Evolutionary conservation across 805 yeast species (phyloP).

Genomic region (Brettanomyces bruxellensis): DNA sequence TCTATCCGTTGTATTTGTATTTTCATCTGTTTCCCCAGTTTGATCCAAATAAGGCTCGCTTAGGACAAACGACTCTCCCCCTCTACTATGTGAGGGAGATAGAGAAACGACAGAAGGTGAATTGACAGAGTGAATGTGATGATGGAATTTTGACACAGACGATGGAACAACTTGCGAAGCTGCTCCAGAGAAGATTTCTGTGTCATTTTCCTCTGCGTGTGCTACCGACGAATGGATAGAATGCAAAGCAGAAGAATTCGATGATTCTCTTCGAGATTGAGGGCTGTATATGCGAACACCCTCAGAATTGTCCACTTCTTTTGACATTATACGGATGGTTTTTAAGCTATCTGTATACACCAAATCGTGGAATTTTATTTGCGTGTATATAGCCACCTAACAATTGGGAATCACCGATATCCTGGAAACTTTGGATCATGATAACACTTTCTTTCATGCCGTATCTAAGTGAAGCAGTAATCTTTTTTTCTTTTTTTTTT

Average conservation of each 20-base stretch:
- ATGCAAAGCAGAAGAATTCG: slow-evolving; percentile 13
- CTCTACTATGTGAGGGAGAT: slow-evolving; percentile 1
- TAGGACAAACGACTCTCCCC: slow-evolving; percentile 2
- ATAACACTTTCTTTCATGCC: no score
- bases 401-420: no score
- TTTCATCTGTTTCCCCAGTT: slow-evolving; percentile 8
- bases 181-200: slow-evolving; percentile 72
- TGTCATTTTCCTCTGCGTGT: slow-evolving; percentile 47
- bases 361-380: no score
- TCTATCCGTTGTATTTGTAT: slow-evolving; percentile 28
- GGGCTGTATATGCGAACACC: neutral
- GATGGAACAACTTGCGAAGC: slow-evolving; percentile 70
- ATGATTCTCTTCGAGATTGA: slow-evolving; percentile 19
- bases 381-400: no score
- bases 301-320: neutral
- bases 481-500: no score
- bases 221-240: slow-evolving; percentile 4
- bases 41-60: slow-evolving; percentile 9
- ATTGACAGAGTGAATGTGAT: slow-evolving; percentile 27
- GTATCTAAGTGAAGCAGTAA: no score
- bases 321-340: no score
- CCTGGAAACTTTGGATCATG: no score
- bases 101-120: slow-evolving; percentile 14
- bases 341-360: no score
- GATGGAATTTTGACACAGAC: slow-evolving; percentile 69